phyloP scores from a whole-genome alignment of 805 yeast genomes.

The Kuraishia cidri region DNA sequence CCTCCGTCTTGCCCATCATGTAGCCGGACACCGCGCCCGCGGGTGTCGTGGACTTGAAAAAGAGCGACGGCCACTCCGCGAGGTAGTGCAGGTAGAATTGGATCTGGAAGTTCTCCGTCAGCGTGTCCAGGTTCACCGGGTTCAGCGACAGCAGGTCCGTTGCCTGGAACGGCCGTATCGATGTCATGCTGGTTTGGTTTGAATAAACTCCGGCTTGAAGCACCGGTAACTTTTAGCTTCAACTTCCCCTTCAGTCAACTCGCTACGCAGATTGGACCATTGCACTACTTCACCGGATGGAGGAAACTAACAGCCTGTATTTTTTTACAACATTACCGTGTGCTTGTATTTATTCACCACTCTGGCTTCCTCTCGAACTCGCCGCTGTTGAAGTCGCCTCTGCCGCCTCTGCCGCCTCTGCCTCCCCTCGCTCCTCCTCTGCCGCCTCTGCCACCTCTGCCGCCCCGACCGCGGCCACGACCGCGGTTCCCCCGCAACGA shows the following conservation, averaged over 20 bases:
- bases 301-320: no score
- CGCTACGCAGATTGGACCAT: no score
- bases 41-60: conserved; percentile 52
- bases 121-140: conserved; percentile 73
- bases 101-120: conserved; percentile 86
- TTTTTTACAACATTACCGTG: no score
- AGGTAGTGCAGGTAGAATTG: conserved; percentile 81
- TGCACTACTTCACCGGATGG: no score
- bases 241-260: no score
- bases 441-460: conserved; percentile 21
- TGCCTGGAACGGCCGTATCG: conserved; percentile 80
- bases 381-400: neutral
- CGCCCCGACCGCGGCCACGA: conserved; percentile 38
- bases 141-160: conserved; percentile 71
- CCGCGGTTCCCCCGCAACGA: conserved; percentile 32
- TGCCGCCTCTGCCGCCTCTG: neutral
- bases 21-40: conserved; percentile 44
- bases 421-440: conserved; percentile 9
- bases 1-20: conserved; percentile 97
- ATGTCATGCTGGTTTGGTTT: conserved; percentile 54
- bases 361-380: conserved; percentile 6
- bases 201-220: neutral
- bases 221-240: no score
- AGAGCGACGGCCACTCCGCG: conserved; percentile 79
- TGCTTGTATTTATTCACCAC: conserved; percentile 6